phyloP scores from a whole-genome alignment of 116 monocot genomes.

The Trichopus zeylanicus region DNA sequence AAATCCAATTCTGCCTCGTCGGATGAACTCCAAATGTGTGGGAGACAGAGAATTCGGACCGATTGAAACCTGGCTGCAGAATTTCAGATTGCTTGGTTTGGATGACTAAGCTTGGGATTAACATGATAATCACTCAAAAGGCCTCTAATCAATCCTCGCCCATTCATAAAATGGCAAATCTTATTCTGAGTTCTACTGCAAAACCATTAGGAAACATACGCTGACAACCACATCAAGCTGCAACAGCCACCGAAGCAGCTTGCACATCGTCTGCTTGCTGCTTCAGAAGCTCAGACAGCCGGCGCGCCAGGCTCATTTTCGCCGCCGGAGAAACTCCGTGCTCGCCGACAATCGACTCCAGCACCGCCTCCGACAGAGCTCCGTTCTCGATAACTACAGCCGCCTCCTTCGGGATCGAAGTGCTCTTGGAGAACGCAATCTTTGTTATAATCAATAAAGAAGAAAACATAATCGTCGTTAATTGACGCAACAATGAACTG shows the following conservation, averaged over 20 bases:
- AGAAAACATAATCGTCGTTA: too few species aligned
- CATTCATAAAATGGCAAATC: too few species aligned
- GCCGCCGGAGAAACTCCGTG: slow-evolving; percentile 72
- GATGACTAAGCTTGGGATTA: too few species aligned
- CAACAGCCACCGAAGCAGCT: neutral
- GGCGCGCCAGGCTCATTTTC: slow-evolving; percentile 50
- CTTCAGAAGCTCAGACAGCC: slow-evolving; percentile 38
- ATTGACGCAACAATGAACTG: neutral
- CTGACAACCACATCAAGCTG: neutral
- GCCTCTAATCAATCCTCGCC: too few species aligned
- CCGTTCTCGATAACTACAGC: slow-evolving; percentile 42
- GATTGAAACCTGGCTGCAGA: too few species aligned
- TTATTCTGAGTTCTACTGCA: too few species aligned
- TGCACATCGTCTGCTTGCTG: neutral
- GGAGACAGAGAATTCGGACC: too few species aligned
- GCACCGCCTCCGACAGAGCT: slow-evolving; percentile 35
- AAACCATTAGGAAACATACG: neutral
- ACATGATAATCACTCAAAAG: too few species aligned
- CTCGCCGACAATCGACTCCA: slow-evolving; percentile 80
- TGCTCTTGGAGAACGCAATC: slow-evolving; percentile 73
- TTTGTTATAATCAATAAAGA: slow-evolving; percentile 11
- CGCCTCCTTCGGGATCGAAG: slow-evolving; percentile 20
- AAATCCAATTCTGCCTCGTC: too few species aligned
- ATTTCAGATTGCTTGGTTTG: too few species aligned
- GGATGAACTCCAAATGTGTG: too few species aligned